These are phyloP conservation scores for Suillus bovinus DNA, from an alignment of 768 basidiomycete species.

Conservation along the genomic window DNA sequence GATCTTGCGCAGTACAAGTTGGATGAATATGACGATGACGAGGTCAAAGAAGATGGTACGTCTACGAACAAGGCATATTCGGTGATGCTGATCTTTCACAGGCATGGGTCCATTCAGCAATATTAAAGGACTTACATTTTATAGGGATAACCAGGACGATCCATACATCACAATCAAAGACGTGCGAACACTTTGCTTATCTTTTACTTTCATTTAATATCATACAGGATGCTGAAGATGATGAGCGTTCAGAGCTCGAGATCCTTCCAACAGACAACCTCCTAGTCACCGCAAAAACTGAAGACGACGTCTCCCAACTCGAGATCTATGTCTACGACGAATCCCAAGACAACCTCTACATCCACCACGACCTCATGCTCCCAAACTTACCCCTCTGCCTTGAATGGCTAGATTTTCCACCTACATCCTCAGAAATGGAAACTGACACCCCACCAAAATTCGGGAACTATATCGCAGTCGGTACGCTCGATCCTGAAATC, in stretches of 20 bases:
- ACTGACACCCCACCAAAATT: slow-evolving; percentile 38
- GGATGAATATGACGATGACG: slow-evolving; percentile 85
- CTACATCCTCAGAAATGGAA: slow-evolving; percentile 47
- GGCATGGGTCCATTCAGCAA: slow-evolving; percentile 86
- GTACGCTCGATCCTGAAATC: slow-evolving; percentile 95
- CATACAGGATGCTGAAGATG: slow-evolving; percentile 65
- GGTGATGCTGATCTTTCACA: slow-evolving; percentile 24
- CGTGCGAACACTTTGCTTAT: slow-evolving; percentile 41
- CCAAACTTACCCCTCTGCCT: slow-evolving; percentile 97
- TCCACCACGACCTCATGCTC: slow-evolving; percentile 97
- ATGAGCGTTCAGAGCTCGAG: slow-evolving; percentile 89
- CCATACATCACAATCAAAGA: slow-evolving; percentile 97
- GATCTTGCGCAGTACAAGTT: slow-evolving; percentile 88
- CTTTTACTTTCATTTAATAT: slow-evolving; percentile 15
- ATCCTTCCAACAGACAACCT: slow-evolving; percentile 90
- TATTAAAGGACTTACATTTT: slow-evolving; percentile 92
- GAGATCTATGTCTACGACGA: slow-evolving; percentile 98
- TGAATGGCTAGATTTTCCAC: slow-evolving; percentile 98
- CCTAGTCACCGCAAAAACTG: slow-evolving; percentile 90
- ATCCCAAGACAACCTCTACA: slow-evolving; percentile 86
- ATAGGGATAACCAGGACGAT: slow-evolving; percentile 90
- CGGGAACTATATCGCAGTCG: slow-evolving; percentile 94
- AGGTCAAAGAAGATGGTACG: slow-evolving; percentile 44
- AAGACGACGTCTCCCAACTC: slow-evolving; percentile 94
- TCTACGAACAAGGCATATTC: neutral